Evolutionary conservation across 768 basidiomycete species (phyloP), one percentile per base, ranked within the genome.

Genomic region (Lentinula sp.): DNA sequence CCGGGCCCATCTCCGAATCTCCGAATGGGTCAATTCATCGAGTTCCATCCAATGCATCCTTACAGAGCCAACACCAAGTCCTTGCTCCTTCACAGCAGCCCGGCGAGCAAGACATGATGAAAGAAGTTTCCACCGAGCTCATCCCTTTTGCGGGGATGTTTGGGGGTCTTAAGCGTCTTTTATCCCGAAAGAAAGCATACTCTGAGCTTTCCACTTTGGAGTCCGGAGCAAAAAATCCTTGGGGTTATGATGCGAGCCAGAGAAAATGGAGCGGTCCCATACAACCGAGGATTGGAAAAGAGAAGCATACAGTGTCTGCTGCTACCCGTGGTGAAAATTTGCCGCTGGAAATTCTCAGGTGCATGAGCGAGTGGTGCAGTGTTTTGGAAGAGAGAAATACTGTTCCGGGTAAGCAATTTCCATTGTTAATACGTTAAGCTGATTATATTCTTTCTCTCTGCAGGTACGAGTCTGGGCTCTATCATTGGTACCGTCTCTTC

Each of bases 281-380:
- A 6, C 70, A 76, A 56, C 66, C 69, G 0, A 43, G 61, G 15
- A 41, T 66, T 20, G 60, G 71, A 41, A 66, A 70, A 35, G 57
- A 62, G 20, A 79, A 79, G 59, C 72, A 76, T 59, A 68, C 72
- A 6, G 53, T 52, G 62, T 48, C 18, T 69, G 6, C 16, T 1
- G 32, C 45, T 2, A 23, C 35, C 16, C 23, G 41, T 9, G 84
- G 85, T 10, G 77, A 84, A 65, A 87, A 86, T 68, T 68, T 86
- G 8, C 85, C 85, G 8, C 67, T 86, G 37, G 81, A 85, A 65
- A 75, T 87, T 48, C 49, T 87, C 53, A 70, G 81, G 16, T 79
- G 77, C 63, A 66, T 87, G 54, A 84, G 83, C 64, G 78, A 84
- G 59, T 87, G 85, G 85, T 71, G 79, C 56, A 80, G 79, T 63